Conservation (phyloP, 805 yeast species). For the Wickerhamomyces strasburgensis region DNA sequence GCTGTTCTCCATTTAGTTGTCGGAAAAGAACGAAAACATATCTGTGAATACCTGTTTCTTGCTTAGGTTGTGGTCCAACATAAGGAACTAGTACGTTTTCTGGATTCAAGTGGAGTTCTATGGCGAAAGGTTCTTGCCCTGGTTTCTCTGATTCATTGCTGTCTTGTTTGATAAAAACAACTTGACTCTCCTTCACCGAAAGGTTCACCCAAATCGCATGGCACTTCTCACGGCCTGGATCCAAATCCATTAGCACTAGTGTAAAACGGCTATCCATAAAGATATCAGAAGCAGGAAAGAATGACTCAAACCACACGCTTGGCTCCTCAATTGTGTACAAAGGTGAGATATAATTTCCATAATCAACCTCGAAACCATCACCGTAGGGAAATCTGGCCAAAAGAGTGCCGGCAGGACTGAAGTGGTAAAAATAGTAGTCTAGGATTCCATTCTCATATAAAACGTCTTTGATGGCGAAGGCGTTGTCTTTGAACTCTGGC, state of each 20-base stretch:
- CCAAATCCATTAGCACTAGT: conserved; percentile 16
- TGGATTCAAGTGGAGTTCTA: conserved; percentile 6
- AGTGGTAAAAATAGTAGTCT: conserved; percentile 11
- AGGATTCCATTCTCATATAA: conserved; percentile 4
- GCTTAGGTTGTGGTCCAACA: conserved; percentile 15
- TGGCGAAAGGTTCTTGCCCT: conserved; percentile 6
- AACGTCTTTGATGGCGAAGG: conserved; percentile 1
- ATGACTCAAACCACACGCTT: conserved; percentile 10
- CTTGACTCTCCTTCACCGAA: conserved; percentile 4
- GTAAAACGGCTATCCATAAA: conserved; percentile 10
- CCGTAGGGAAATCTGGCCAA: conserved; percentile 8
- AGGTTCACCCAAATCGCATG: conserved; percentile 21
- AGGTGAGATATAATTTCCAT: conserved; percentile 21
- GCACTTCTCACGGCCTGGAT: conserved; percentile 7
- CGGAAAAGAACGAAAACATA: conserved; percentile 19
- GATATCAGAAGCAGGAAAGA: conserved; percentile 7
- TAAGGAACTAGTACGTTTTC: conserved; percentile 14
- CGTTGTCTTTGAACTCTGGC: conserved; percentile 5
- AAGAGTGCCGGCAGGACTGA: conserved; percentile 18
- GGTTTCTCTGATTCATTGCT: background rate
- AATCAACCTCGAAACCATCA: conserved; percentile 8
- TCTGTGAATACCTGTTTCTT: conserved; percentile 12
- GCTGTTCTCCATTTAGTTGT: conserved; percentile 17
- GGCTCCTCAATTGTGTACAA: conserved; percentile 14
- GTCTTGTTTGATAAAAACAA: background rate